Base-by-base conservation (phyloP, 2,329 filamentous ascomycete genomes). In the Orbilia ellipsospora region DNA sequence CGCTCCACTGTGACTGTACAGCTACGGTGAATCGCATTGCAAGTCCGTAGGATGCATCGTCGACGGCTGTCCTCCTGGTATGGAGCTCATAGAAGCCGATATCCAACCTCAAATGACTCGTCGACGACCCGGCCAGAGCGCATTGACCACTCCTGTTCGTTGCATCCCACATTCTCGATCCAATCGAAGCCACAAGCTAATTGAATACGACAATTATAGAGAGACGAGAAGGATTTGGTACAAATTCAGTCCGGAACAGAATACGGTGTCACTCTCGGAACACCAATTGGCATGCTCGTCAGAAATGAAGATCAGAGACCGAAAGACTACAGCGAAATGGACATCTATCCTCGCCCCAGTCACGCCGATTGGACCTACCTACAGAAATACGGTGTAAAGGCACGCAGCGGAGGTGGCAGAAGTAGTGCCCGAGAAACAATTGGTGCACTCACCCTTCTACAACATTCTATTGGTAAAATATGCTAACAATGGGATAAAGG, bases 291-390 rank as follows among this genome's bases (percentile, higher is more conserved):
- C 74, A 88, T 98, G 84, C 85, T 92, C 73, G 94, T 98, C 51
- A 87, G 90, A 83, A 98, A 98, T 83, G 90, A 98, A 85, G 94
- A 98, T 82, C 93, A 97, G 82, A 86, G 94, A 77, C 94, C 94
- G 44, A 90, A 92, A 82, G 95, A 99, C 85, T 98, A 98, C 83
- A 88, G 89, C 81, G 97, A 94, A 31, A 97, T 97, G 88, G 92
- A 98, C 83, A 84, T 89, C 77, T 98, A 91, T 86, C 95, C 95
- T 3, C 88, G 95, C 61, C 95, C 94, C 42, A 93, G 90, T 82
- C 95, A 98, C 84, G 94, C 95, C 74, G 94, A 98, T 84, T 97
- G 91, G 88, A 98, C 95, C 75, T 98, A 98, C 84, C 87, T 97
- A 76, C 92, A 97, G 83, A 98, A 98, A 85, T 99, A 99, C 83